Evolutionary conservation across 441 rosid genomes (phyloP).

Genomic region (Bocquillonia castaneifolia): DNA sequence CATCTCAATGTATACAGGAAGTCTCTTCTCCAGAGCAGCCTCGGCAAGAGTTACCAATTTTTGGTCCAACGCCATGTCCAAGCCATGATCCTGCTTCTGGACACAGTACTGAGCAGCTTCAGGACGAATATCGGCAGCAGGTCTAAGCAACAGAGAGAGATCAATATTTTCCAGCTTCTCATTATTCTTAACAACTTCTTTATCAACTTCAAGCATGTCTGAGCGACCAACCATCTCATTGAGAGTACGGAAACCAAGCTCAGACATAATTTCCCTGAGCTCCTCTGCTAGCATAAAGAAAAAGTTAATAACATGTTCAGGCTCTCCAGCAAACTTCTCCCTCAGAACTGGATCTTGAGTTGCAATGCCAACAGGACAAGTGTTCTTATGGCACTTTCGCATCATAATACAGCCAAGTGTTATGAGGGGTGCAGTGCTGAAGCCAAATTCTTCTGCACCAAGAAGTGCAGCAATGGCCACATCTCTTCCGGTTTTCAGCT

Average conservation of each 20-base stretch:
- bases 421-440: slow-evolving; percentile 98
- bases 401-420: slow-evolving; percentile 99
- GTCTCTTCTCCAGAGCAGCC: slow-evolving; percentile 73
- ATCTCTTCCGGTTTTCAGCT: slow-evolving; percentile 98
- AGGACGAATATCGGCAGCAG: slow-evolving; percentile 95
- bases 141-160: slow-evolving; percentile 75
- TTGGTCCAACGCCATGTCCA: slow-evolving; percentile 95
- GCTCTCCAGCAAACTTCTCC: slow-evolving; percentile 98
- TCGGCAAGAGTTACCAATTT: slow-evolving; percentile 64
- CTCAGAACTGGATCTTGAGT: slow-evolving; percentile 99
- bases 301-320: slow-evolving; percentile 97
- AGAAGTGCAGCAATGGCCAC: slow-evolving; percentile 98
- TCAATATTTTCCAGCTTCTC: slow-evolving; percentile 93
- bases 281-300: slow-evolving; percentile 99
- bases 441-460: slow-evolving; percentile 99
- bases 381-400: slow-evolving; percentile 99
- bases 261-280: slow-evolving; percentile 94
- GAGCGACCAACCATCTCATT: slow-evolving; percentile 98
- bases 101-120: slow-evolving; percentile 93
- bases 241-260: slow-evolving; percentile 78
- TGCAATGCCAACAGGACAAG: slow-evolving; percentile 99
- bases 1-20: slow-evolving; percentile 83
- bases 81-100: slow-evolving; percentile 93
- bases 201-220: slow-evolving; percentile 97
- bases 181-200: slow-evolving; percentile 67